Conservation (phyloP, 192 early-diverging fungal genomes). For the Backusella psychrophila region DNA sequence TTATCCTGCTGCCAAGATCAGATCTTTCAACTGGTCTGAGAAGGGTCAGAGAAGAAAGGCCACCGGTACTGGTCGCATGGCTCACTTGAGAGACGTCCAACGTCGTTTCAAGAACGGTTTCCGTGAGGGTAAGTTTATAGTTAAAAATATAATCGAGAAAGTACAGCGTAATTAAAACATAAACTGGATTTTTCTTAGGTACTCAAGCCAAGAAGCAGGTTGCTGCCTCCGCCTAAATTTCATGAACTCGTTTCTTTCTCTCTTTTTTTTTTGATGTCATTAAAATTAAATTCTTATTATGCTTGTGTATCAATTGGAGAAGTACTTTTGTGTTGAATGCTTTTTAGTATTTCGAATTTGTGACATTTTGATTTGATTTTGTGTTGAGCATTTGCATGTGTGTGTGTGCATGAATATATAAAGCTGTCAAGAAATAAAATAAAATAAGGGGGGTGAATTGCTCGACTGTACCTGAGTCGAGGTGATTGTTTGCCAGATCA, state of each 20-base stretch:
- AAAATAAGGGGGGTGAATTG: too few species aligned
- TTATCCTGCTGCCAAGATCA: constrained; percentile 97
- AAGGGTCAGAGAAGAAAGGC: constrained; percentile 98
- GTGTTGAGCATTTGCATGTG: not conserved
- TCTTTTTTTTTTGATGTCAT: not conserved
- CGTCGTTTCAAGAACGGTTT: constrained; percentile 99
- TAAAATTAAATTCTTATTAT: not conserved
- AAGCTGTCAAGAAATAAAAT: too few species aligned
- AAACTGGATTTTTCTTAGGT: not conserved
- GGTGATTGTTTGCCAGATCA: too few species aligned
- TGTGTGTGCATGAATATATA: not conserved
- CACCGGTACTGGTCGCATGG: constrained; percentile 97
- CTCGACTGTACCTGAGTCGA: too few species aligned
- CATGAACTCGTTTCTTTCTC: not conserved
- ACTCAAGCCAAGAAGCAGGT: constrained; percentile 1
- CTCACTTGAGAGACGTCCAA: constrained; percentile 87
- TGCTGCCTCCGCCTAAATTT: not conserved
- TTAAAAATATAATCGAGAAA: not conserved
- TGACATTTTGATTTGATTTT: not conserved
- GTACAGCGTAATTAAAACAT: not conserved
- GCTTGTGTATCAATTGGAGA: not conserved
- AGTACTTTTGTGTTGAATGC: not conserved
- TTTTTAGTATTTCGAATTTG: not conserved
- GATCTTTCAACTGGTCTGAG: constrained; percentile 92
- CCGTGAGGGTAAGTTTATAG: constrained; percentile 68